These are phyloP conservation scores for Brachypodium distachyon DNA, from an alignment of 202 grass and related monocot genomes.

Conservation along the genomic window DNA sequence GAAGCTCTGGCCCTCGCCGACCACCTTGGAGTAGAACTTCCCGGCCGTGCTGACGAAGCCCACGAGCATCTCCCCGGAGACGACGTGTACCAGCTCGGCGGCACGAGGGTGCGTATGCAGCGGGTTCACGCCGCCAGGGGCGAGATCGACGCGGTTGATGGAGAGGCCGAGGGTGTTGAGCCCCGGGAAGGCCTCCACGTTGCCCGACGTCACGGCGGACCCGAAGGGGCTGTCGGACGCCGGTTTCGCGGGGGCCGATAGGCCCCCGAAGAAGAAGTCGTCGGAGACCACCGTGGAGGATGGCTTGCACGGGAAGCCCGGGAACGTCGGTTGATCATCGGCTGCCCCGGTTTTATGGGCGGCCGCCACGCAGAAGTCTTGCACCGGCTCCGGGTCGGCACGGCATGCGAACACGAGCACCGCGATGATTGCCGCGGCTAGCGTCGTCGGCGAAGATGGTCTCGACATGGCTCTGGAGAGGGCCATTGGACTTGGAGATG, in stretches of 20 bases:
- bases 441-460: not conserved
- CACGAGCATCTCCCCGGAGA: constrained; percentile 49
- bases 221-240: constrained; percentile 36
- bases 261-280: constrained; percentile 71
- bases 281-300: constrained; percentile 36
- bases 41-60: constrained; percentile 67
- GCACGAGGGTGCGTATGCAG: constrained; percentile 70
- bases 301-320: constrained; percentile 58
- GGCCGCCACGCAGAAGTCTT: constrained; percentile 81
- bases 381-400: constrained; percentile 53
- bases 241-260: not conserved
- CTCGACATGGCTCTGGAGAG: not conserved
- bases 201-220: constrained; percentile 18
- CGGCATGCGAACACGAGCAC: not conserved
- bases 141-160: constrained; percentile 75
- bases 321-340: not conserved
- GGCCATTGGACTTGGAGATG: not conserved
- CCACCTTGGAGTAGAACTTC: constrained; percentile 56
- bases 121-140: constrained; percentile 74
- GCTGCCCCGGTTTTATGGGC: not conserved
- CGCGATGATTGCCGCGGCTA: not conserved
- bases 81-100: constrained; percentile 56
- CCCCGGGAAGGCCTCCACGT: constrained; percentile 67
- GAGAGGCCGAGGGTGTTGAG: constrained; percentile 81
- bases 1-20: constrained; percentile 46